Base-by-base conservation (phyloP, 2,329 filamentous ascomycete species). In the Teratosphaeria destructans region DNA sequence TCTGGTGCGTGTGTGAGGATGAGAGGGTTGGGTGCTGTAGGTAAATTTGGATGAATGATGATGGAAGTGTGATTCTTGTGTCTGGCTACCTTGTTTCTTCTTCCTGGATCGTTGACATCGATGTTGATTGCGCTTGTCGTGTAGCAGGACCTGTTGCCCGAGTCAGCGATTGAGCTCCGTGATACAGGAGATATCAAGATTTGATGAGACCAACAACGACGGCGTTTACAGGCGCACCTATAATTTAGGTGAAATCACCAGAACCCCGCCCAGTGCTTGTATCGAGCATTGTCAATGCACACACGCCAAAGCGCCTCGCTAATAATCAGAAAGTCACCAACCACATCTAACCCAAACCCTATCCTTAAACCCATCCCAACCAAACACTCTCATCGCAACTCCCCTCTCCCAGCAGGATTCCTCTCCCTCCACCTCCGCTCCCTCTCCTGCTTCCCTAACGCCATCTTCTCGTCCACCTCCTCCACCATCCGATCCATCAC, bases 401-500 rank as follows among this genome's bases (percentile, higher is more conserved):
- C 78, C 4, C 73, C 73, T 52, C 76, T 69, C 0, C 74, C 77
- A 29, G 75, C 78, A 14, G 75, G 68, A 62, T 79, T 77, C 59
- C 77, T 70, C 67, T 80, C 78, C 58, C 70, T 69, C 60, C 70
- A 70, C 58, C 73, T 71, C 62, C 78, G 66, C 7, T 67, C 70
- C 35, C 68, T 67, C 62, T 78, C 76, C 1, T 80, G 84, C 62
- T 82, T 82, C 23, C 60, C 62, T 11, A 7, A n/a, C 23, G 60
- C 58, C 62, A 90, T 73, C 63, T 81, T 77, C 58, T 83, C 80
- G 68, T 92, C 88, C 0, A 89, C 83, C 58, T 89, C 83, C 60
- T 87, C 83, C 64, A 88, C 78, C 11, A 89, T 79, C 52, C 67
- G 67, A 70, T 76, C 61, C 67, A 94, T 79, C 69, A 93, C 89